Evolutionary conservation across 228 moss, liverwort and hornwort species (phyloP).

Genomic region (Sphagnum magellanicum): DNA sequence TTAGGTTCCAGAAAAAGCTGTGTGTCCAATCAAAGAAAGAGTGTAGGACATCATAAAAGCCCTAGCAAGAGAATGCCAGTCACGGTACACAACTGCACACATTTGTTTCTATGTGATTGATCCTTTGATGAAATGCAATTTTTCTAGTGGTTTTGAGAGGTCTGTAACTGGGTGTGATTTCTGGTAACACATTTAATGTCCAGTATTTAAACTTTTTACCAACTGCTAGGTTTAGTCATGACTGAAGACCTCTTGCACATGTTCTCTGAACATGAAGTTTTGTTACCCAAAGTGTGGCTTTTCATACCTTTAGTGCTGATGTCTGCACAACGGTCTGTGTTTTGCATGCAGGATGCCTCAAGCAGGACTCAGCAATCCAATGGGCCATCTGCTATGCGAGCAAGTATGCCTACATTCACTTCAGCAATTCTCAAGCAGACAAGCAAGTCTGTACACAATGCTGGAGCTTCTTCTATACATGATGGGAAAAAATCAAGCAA

Average conservation of each 20-base stretch:
- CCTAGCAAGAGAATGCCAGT: slow-evolving; percentile 22
- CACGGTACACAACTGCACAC: not conserved
- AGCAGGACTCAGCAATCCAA: slow-evolving; percentile 13
- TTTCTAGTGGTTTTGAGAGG: no score
- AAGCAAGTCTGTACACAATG: slow-evolving; percentile 20
- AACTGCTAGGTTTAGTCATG: no score
- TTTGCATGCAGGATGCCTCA: slow-evolving; percentile 20
- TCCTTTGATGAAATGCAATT: no score
- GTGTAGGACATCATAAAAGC: slow-evolving; percentile 13
- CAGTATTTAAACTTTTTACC: no score
- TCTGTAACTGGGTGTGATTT: no score
- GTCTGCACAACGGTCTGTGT: not conserved
- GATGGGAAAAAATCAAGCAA: slow-evolving; percentile 20
- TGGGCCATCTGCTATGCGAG: slow-evolving; percentile 44
- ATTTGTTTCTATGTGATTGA: no score
- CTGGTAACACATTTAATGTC: no score
- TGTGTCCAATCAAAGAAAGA: slow-evolving; percentile 19
- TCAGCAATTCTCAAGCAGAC: slow-evolving; percentile 20
- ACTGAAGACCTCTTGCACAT: no score
- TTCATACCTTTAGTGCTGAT: no score
- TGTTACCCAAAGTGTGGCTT: no score
- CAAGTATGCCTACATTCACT: slow-evolving; percentile 41
- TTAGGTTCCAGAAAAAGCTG: slow-evolving; percentile 15
- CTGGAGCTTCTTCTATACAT: slow-evolving; percentile 6
- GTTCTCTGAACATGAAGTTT: no score